Percentiles rank a stretch among this genome's conserved stretches.
phyloP scores from a whole-genome alignment of 2,329 filamentous ascomycete species.

The Fusarium agapanthi region DNA sequence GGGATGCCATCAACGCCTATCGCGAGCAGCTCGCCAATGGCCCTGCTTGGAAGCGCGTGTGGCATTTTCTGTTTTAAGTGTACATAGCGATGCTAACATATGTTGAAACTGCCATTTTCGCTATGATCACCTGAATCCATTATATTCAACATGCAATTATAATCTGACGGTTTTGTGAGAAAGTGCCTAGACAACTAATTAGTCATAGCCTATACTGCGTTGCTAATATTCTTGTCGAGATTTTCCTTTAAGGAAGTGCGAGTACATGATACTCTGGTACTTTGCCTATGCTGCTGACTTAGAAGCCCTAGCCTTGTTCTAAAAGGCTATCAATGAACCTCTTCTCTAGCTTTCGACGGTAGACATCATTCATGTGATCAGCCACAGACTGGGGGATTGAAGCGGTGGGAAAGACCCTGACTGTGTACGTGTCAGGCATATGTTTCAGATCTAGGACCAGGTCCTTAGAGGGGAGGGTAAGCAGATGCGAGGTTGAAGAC shows the following conservation, averaged over 20 bases:
- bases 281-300: neutral
- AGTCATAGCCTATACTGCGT: accelerated
- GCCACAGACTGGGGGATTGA: too few relatives aligned
- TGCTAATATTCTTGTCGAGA: neutral
- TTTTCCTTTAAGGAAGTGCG: accelerated
- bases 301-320: too few relatives aligned
- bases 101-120: neutral
- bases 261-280: too few relatives aligned
- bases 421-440: neutral
- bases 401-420: too few relatives aligned
- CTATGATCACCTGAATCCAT: neutral
- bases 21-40: constrained; percentile 54
- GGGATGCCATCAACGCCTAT: constrained; percentile 63
- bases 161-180: accelerated
- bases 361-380: neutral
- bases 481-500: neutral
- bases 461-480: neutral
- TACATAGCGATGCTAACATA: neutral
- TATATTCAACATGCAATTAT: neutral
- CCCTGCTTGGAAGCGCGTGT: constrained; percentile 55
- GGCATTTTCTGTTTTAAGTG: constrained; percentile 43
- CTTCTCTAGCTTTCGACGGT: accelerated
- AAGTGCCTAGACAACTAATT: accelerated
- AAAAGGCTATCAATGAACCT: neutral
- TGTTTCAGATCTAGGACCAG: too few relatives aligned